Conservation (phyloP, 2,329 filamentous ascomycete species). For the Fusarium sp. region DNA sequence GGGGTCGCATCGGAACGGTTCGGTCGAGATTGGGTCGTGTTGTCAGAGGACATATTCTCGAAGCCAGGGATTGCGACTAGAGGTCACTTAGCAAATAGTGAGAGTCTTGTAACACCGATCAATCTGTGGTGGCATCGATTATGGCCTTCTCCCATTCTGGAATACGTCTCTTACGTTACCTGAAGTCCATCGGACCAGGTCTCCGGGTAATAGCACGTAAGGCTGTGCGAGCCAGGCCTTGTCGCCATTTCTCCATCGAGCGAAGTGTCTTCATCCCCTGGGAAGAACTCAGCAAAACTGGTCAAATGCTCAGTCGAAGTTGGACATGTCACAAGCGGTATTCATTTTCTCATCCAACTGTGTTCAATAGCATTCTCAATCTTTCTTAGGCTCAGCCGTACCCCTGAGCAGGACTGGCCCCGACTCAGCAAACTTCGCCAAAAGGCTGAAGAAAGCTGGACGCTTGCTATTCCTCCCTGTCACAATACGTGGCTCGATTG, state of each 20-base stretch:
- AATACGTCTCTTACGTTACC: background rate
- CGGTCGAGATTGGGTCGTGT: background rate
- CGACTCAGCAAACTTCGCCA: background rate
- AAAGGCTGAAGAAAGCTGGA: background rate
- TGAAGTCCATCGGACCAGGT: background rate
- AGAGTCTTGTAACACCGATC: background rate
- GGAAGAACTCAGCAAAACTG: background rate
- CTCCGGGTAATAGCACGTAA: background rate
- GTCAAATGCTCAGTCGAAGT: background rate
- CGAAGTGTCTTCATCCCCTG: background rate
- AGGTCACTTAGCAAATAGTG: background rate
- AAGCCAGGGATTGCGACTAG: background rate
- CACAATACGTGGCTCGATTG: background rate
- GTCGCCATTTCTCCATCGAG: background rate
- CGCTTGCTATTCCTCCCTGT: background rate
- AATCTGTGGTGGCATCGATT: background rate
- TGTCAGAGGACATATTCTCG: too few species aligned
- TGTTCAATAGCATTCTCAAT: background rate
- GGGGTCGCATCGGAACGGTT: background rate
- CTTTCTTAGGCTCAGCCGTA: too few species aligned
- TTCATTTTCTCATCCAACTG: background rate
- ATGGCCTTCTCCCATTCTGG: background rate
- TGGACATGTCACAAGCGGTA: background rate
- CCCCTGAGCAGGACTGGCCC: background rate
- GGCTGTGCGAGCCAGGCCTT: background rate